phyloP scores from a whole-genome alignment of 371 early-diverging fungal genomes.

The Paraphysoderma sedebokerense region DNA sequence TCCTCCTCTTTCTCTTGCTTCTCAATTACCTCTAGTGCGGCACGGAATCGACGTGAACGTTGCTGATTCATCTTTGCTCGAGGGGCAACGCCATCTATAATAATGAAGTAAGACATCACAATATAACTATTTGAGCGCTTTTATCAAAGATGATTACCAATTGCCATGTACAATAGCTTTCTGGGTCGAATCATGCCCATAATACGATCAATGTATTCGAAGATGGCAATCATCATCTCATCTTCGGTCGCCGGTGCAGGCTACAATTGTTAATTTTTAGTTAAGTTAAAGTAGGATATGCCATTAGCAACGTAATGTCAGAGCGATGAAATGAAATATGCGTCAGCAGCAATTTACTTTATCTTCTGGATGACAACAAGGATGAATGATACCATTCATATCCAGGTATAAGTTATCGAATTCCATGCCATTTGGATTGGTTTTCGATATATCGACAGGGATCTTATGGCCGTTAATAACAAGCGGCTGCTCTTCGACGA shows the following conservation, averaged over 20 bases:
- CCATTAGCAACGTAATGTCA: no score
- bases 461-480: constrained; percentile 48
- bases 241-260: constrained; percentile 82
- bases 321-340: no score
- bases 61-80: constrained; percentile 99
- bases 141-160: constrained; percentile 30
- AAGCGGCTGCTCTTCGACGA: constrained; percentile 60
- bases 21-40: constrained; percentile 67
- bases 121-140: not conserved
- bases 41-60: constrained; percentile 92
- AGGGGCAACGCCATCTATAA: constrained; percentile 96
- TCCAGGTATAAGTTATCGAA: constrained; percentile 54
- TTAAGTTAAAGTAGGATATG: no score
- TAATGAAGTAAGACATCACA: not conserved
- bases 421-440: constrained; percentile 86
- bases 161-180: constrained; percentile 91
- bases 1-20: constrained; percentile 54
- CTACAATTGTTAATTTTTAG: no score
- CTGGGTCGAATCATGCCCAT: constrained; percentile 81
- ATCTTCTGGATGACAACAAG: constrained; percentile 35
- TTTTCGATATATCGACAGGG: constrained; percentile 71
- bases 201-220: constrained; percentile 87
- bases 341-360: no score
- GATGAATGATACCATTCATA: constrained; percentile 58
- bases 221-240: constrained; percentile 87